These are phyloP conservation scores for Scleromitrula shiraiana DNA, from an alignment of 2,329 filamentous ascomycete species.

Conservation along the genomic window DNA sequence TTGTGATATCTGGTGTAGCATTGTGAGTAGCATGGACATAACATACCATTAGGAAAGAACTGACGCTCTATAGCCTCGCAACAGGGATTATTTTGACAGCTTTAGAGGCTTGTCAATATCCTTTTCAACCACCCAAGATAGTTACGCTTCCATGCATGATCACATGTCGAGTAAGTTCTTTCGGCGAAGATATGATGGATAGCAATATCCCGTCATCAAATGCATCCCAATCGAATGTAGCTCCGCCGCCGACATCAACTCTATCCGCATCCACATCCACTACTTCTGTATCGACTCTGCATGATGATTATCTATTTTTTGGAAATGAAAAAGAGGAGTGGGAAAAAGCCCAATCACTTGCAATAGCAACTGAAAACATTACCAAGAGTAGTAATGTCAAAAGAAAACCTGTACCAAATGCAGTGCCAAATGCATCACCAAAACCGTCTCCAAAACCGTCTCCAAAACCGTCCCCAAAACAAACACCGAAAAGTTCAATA, in stretches of 20 bases:
- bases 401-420: constrained; percentile 14
- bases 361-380: neutral
- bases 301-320: constrained; percentile 8
- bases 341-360: constrained; percentile 1
- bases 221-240: constrained; percentile 3
- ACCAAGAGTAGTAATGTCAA: constrained; percentile 9
- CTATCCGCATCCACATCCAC: neutral
- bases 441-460: too few species aligned
- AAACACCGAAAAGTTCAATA: constrained; percentile 7
- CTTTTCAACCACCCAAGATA: constrained; percentile 16
- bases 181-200: constrained; percentile 17
- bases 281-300: constrained; percentile 10
- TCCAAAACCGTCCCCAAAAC: neutral
- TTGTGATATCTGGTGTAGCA: constrained; percentile 16
- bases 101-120: constrained; percentile 22
- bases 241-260: constrained; percentile 2
- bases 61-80: constrained; percentile 13
- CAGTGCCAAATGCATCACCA: too few species aligned
- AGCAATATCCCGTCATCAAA: constrained; percentile 12
- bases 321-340: constrained; percentile 7
- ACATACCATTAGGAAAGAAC: neutral
- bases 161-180: constrained; percentile 15
- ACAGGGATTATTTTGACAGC: constrained; percentile 21
- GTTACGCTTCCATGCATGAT: constrained; percentile 9
- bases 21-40: constrained; percentile 14